Evolutionary conservation across 2,329 filamentous ascomycete genomes (phyloP).

Genomic region (Aspergillus piperis): DNA sequence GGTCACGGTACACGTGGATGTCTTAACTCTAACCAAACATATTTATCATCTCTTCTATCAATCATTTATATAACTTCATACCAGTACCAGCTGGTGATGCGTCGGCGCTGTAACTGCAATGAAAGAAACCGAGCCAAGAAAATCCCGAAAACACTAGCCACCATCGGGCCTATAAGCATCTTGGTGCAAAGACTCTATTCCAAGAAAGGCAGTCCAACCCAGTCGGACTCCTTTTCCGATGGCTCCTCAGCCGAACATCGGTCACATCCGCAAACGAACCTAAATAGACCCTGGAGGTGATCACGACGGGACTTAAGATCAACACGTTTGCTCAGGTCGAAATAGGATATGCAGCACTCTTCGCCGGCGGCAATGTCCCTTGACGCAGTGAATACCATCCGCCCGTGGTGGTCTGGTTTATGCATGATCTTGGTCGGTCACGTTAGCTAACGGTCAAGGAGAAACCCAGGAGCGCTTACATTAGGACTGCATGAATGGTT

Average conservation of each 20-base stretch:
- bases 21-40: too few relatives aligned
- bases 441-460: not conserved
- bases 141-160: too few relatives aligned
- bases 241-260: slow-evolving; percentile 29
- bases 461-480: slow-evolving; percentile 8
- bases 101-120: too few relatives aligned
- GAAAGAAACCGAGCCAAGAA: too few relatives aligned
- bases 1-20: too few relatives aligned
- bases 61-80: too few relatives aligned
- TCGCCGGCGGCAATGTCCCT: slow-evolving; percentile 31
- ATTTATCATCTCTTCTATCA: too few relatives aligned
- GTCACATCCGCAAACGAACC: slow-evolving; percentile 32
- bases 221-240: not conserved
- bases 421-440: slow-evolving; percentile 26
- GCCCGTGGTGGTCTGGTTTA: slow-evolving; percentile 31
- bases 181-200: not conserved
- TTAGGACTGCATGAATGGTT: slow-evolving; percentile 27
- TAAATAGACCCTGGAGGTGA: slow-evolving; percentile 29
- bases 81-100: too few relatives aligned
- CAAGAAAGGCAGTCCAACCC: slow-evolving; percentile 4
- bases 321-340: slow-evolving; percentile 28
- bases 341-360: slow-evolving; percentile 39
- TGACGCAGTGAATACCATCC: slow-evolving; percentile 35
- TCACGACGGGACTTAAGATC: slow-evolving; percentile 25
- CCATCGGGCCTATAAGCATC: too few relatives aligned